Base-by-base conservation (phyloP, 2,329 filamentous ascomycete species). In the Pestalotiopsis sp. region DNA sequence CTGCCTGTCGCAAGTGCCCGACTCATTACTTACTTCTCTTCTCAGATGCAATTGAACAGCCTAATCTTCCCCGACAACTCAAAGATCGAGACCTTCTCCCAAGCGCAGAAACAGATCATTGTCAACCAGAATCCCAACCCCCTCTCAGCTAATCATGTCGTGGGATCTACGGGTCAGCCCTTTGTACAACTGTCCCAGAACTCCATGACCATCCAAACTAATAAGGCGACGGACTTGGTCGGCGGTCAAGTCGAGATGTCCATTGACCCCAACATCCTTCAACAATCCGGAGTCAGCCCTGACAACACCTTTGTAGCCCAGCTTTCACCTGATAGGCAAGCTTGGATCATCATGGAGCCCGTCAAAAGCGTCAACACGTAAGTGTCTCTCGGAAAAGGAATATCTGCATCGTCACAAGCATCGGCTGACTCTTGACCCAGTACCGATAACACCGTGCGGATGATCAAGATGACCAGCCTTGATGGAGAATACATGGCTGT, bases 61-160 rank as follows among this genome's bases (percentile, higher is more conserved):
- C 57, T 73, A 14, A 41, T 68, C 3, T 71, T 73, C 41, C 72
- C 72, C 9, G 72, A 73, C 45, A 70, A 71, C 64, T 72, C 72
- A 31, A 73, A 72, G 58, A 71, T 73, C 27, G 72, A 73, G 68
- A 73, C 72, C 1, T 73, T 73, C 66, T 73, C 72, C 7, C 72
- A 73, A 64, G 68, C 71, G 25, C 72, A 73, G 62, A 68, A 67
- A 9, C 72, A 73, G 39, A 39, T 73, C 63, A 71, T 73, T 39
- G 71, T 73, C 62, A 73, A 73, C 67, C 72, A 73, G 52, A 73
- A 73, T 61, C 70, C 71, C 5, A 71, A 70, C 57, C 72, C 72
- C 6, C 57, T 73, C 12, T 66, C 72, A 17, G 72, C 71, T 25
- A 73, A 66, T 66, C 71, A 73, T 45, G 68, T 73, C 63, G 72